phyloP scores from a whole-genome alignment of 805 yeast species.

The Metschnikowia santaceciliae region DNA sequence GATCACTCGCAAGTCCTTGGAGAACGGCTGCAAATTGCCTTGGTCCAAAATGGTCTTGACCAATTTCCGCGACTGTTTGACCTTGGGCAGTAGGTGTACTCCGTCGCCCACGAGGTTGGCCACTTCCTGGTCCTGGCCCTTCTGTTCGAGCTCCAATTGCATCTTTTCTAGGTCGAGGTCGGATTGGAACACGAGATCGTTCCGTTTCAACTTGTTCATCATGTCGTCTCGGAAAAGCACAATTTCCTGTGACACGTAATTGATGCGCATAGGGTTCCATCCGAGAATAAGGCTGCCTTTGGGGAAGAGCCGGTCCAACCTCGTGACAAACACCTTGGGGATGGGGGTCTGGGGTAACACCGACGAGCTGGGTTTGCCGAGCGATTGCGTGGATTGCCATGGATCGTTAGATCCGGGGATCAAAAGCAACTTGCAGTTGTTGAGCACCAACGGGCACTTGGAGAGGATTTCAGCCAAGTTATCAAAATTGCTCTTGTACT shows the following conservation, averaged over 20 bases:
- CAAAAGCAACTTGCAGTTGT: slow-evolving; percentile 57
- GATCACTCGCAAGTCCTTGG: slow-evolving; percentile 55
- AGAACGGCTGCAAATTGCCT: slow-evolving; percentile 82
- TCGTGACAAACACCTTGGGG: slow-evolving; percentile 66
- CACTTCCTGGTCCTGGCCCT: slow-evolving; percentile 22
- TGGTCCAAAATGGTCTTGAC: slow-evolving; percentile 84
- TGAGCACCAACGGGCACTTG: slow-evolving; percentile 51
- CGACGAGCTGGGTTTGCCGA: slow-evolving; percentile 45
- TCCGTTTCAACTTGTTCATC: slow-evolving; percentile 65
- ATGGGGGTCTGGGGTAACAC: slow-evolving; percentile 62
- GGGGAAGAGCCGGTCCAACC: slow-evolving; percentile 51
- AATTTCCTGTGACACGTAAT: slow-evolving; percentile 81
- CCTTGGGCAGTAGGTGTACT: slow-evolving; percentile 38
- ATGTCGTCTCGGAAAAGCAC: slow-evolving; percentile 70
- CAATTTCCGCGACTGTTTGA: slow-evolving; percentile 61
- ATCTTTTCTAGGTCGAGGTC: slow-evolving; percentile 29
- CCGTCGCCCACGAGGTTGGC: slow-evolving; percentile 16
- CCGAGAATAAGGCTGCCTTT: slow-evolving; percentile 30
- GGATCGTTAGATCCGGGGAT: slow-evolving; percentile 93
- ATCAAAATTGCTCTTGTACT: slow-evolving; percentile 69
- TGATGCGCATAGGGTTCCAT: slow-evolving; percentile 77
- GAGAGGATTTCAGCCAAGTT: slow-evolving; percentile 63
- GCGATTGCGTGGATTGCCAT: slow-evolving; percentile 72
- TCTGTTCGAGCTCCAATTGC: slow-evolving; percentile 19
- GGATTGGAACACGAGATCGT: slow-evolving; percentile 55